Base-by-base conservation (phyloP, 2,329 filamentous ascomycete genomes). In the Aschersonia sp. region DNA sequence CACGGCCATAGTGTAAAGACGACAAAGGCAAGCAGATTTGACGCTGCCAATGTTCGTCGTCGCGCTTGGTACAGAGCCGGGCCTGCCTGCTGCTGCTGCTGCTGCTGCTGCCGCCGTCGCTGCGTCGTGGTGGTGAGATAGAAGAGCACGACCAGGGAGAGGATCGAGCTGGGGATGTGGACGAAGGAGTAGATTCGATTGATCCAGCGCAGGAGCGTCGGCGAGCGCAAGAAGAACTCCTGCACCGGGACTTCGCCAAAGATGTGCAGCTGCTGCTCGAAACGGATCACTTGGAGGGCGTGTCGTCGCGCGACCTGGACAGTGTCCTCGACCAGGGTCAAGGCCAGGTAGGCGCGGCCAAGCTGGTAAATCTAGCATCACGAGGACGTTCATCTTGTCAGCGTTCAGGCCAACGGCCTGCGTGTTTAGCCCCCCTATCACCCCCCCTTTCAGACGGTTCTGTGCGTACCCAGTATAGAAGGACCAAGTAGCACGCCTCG, bases 171-270 rank as follows among this genome's bases (percentile, higher is more conserved):
- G 1, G 83, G 83, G 49, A 87, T 87, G 61, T 87, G 83, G 56
- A 87, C 85, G 63, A 85, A 86, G 5, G 81, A 85, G 64, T 87
- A 87, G 31, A 76, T 72, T 57, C 81, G 74, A 63, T 87, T 87
- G 55, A 80, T 83, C 75, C 75, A 85, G 54, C 70, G 75, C 68
- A 87, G 74, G 42, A 82, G 56, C 31, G 66, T 58, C 2, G 78
- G 72, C 46, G 72, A 71, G 22, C 64, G 60, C 49, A 68, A 59
- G 56, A 72, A 72, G 63, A 65, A 46, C 50, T 51, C 10, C 14
- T 50, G 49, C 9, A 50, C 46, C 10, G 66, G 66, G 4, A 77
- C 63, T 60, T 87, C 83, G 65, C 72, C 69, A 61, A 85, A 86
- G 32, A 86, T 72, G 49, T 75, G 71, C 2, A 85, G 67, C 1